These are phyloP conservation scores for Lodderomyces parapsilosis DNA, from an alignment of 1,139 yeast species.

Conservation along the genomic window DNA sequence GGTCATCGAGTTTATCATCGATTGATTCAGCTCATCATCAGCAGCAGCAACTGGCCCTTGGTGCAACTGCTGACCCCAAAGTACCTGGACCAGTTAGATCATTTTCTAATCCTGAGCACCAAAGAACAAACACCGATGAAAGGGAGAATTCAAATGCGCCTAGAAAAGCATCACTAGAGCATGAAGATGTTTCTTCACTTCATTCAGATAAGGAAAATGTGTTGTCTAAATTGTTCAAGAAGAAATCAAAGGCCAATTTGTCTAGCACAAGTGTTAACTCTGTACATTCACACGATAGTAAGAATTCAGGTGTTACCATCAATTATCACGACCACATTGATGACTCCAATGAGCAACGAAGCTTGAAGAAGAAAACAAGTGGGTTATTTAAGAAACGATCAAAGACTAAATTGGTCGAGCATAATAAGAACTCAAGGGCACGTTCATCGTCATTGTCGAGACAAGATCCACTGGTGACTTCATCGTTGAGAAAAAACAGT, in stretches of 20 bases:
- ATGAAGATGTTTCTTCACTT: neutral
- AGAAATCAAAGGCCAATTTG: conserved; percentile 32
- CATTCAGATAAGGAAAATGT: conserved; percentile 37
- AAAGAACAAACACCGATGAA: neutral
- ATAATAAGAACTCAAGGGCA: neutral
- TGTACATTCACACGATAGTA: conserved; percentile 11
- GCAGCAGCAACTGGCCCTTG: conserved; percentile 18
- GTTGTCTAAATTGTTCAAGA: conserved; percentile 44
- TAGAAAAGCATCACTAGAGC: neutral
- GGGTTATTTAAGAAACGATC: conserved; percentile 14
- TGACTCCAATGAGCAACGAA: conserved; percentile 11
- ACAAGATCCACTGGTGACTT: neutral
- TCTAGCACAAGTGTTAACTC: conserved; percentile 12
- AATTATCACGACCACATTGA: conserved; percentile 30
- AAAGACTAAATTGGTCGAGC: conserved; percentile 11
- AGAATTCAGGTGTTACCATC: conserved; percentile 25
- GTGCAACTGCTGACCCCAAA: conserved; percentile 4
- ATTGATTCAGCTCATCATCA: conserved; percentile 21
- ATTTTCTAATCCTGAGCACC: conserved; percentile 38
- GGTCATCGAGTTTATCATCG: conserved; percentile 32
- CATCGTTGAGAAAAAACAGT: neutral
- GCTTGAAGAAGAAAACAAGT: conserved; percentile 25
- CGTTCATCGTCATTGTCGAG: neutral
- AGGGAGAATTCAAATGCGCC: neutral
- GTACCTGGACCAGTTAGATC: conserved; percentile 24